Base-by-base conservation (phyloP, 2,329 filamentous ascomycete species). In the Sclerotinia subarctica region DNA sequence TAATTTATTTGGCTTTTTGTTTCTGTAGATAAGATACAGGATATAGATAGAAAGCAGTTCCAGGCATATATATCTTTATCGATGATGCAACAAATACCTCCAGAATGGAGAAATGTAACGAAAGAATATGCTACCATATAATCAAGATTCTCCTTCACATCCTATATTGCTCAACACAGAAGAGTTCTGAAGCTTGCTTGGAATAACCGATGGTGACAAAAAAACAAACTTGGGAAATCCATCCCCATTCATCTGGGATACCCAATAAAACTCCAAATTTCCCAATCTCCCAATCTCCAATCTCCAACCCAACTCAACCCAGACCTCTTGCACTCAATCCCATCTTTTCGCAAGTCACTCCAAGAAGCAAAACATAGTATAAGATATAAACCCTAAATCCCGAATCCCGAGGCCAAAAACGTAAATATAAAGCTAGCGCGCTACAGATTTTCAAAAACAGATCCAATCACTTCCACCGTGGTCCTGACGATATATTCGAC, bases 401-500 rank as follows among this genome's bases (percentile, higher is more conserved):
- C 47, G 17, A 35, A 51, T 7, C 32, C 60, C 35, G 7, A 35
- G 6, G 32, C 32, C 32, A 35, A 35, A 38, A 35, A 29, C 44
- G 13, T n/a, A 49, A 58, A 26, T 35, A 35, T 57, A n/a, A 38
- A 38, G 0, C 26, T 5, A n/a, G 19, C 5, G 38, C 56, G 35
- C 21, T 62, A 62, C 10, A 67, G n/a, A 54, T 62, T 53, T 46
- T 68, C 42, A 54, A 77, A 75, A 51, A 75, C 73, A 35, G 70
- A 63, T 10, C 70, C 64, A 10, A 77, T 68, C 19, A 73, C 73
- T 17, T 69, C 71, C 21, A 70, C 68, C 29, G 69, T 69, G 1
- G 78, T 79, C 44, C 83, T 78, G 7, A 86, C 86, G 65, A 90
- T 85, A 32, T 79, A 74, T 19, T 83, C 81, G 52, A 90, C 79